A percentile compares a stretch with the other conserved stretches of the same genome.
These are phyloP conservation scores for Platanus orientalis DNA, from an alignment of 164 flowering plant genomes.

Conservation along the genomic window DNA sequence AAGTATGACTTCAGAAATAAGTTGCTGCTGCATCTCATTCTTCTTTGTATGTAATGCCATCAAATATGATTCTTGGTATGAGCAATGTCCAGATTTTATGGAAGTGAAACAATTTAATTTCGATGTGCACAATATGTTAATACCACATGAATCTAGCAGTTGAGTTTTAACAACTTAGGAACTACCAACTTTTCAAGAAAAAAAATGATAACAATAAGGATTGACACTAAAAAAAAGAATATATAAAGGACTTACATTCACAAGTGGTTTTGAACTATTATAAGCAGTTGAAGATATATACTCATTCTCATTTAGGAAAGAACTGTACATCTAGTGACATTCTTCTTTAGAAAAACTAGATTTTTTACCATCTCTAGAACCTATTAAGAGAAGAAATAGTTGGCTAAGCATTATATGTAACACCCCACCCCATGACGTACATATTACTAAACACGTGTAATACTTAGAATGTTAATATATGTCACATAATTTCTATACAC, in stretches of 20 bases:
- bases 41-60: neutral
- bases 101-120: neutral
- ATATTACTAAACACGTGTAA: too few species aligned
- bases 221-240: too few species aligned
- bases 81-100: neutral
- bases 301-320: conserved; percentile 18
- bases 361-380: conserved; percentile 24
- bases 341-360: conserved; percentile 20
- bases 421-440: too few species aligned
- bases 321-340: conserved; percentile 32
- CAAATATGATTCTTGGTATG: neutral
- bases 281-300: conserved; percentile 21
- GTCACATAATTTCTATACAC: too few species aligned
- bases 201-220: neutral
- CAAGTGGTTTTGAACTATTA: conserved; percentile 25
- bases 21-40: too few species aligned
- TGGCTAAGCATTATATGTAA: neutral
- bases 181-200: neutral
- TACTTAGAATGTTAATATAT: too few species aligned
- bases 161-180: too few species aligned
- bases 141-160: neutral
- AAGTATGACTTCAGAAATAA: too few species aligned
- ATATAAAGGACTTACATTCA: conserved; percentile 31
- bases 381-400: conserved; percentile 17
- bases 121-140: too few species aligned